Evolutionary conservation across 1,139 yeast species (phyloP).

Genomic region (Pichia sp.): DNA sequence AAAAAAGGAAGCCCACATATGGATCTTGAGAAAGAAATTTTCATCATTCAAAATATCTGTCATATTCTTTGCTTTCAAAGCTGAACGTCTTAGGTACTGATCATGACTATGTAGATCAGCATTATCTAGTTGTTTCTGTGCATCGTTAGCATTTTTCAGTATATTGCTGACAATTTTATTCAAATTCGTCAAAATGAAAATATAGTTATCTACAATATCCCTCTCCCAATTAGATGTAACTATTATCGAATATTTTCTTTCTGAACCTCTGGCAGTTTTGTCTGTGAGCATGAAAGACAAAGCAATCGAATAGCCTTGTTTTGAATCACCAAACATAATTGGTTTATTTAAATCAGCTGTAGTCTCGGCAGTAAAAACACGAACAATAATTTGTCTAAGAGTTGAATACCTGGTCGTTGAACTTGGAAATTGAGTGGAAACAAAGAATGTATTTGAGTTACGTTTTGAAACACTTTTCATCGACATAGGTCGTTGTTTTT

Average conservation of each 20-base stretch:
- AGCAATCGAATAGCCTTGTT: constrained; percentile 59
- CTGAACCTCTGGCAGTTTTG: constrained; percentile 69
- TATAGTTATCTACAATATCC: constrained; percentile 50
- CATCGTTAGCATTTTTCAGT: not conserved
- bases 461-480: constrained; percentile 8
- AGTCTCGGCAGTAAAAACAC: constrained; percentile 66
- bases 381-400: constrained; percentile 52
- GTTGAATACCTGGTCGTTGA: constrained; percentile 44
- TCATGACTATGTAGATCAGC: constrained; percentile 37
- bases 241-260: constrained; percentile 60
- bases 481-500: constrained; percentile 10
- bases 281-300: constrained; percentile 64
- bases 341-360: constrained; percentile 60
- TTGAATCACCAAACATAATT: constrained; percentile 60
- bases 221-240: constrained; percentile 54
- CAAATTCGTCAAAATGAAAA: constrained; percentile 42
- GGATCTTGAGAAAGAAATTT: constrained; percentile 53
- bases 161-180: constrained; percentile 8
- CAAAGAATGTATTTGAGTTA: constrained; percentile 16
- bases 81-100: constrained; percentile 43
- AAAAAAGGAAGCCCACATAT: constrained; percentile 56
- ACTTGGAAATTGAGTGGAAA: constrained; percentile 61
- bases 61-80: constrained; percentile 46
- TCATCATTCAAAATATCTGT: constrained; percentile 54
- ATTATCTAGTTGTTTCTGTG: constrained; percentile 6